phyloP scores from a whole-genome alignment of 2,329 filamentous ascomycete species.

The Neurospora crassa region DNA sequence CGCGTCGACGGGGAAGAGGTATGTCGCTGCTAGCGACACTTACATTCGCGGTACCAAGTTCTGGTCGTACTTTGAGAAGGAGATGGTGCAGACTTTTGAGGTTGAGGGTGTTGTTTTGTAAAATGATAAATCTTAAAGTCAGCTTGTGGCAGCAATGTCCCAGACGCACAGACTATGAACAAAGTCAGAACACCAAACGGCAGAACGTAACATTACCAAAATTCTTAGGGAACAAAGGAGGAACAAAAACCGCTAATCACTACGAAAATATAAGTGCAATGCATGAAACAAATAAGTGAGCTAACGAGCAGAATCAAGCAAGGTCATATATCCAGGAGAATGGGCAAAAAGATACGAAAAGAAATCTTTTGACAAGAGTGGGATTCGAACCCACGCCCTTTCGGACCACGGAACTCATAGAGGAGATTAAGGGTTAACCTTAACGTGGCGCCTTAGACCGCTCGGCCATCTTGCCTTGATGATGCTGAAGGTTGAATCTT shows the following conservation, averaged over 20 bases:
- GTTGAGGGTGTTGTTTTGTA: conserved; percentile 20
- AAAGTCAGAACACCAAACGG: neutral
- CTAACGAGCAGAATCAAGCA: neutral
- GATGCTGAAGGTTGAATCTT: rapidly evolving
- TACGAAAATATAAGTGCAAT: neutral
- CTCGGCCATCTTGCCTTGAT: too few relatives aligned
- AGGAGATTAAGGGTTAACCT: neutral
- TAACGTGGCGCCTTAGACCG: neutral
- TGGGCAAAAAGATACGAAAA: neutral
- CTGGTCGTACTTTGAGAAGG: conserved; percentile 25
- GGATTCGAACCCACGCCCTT: neutral
- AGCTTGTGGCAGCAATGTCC: neutral
- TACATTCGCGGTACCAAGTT: conserved; percentile 26
- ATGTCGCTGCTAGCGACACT: conserved; percentile 24
- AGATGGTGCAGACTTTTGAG: conserved; percentile 30
- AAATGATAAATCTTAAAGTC: neutral
- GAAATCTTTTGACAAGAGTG: neutral
- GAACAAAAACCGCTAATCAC: rapidly evolving
- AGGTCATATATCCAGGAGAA: rapidly evolving
- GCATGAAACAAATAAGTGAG: neutral
- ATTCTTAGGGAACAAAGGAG: rapidly evolving
- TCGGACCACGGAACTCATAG: neutral
- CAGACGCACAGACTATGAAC: neutral
- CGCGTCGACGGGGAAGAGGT: conserved; percentile 21
- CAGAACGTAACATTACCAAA: neutral